A percentile compares a stretch with the other conserved stretches of the same genome.
phyloP scores from a whole-genome alignment of 495 filamentous ascomycete species.

The Saxophila tyrrhenica region DNA sequence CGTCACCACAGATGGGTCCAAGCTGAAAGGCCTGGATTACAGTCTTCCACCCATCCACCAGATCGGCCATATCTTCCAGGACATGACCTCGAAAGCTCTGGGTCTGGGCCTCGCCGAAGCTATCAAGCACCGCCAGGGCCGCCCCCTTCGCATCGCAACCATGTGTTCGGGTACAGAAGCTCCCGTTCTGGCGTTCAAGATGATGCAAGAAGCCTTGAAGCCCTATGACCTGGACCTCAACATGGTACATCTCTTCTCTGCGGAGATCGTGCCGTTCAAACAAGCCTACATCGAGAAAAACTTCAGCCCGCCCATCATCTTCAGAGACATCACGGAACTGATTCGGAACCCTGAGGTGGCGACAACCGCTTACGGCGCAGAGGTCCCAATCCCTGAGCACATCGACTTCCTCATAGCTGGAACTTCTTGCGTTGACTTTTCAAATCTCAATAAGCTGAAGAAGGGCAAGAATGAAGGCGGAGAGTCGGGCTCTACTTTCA shows the following conservation, averaged over 20 bases:
- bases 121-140: constrained; percentile 29
- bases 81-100: constrained; percentile 35
- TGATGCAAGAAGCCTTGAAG: constrained; percentile 33
- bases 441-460: constrained; percentile 39
- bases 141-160: constrained; percentile 53
- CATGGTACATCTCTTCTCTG: constrained; percentile 61
- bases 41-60: constrained; percentile 37
- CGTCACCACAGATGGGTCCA: too few species aligned
- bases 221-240: constrained; percentile 25
- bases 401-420: constrained; percentile 65
- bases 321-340: constrained; percentile 60
- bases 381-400: constrained; percentile 44
- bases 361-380: constrained; percentile 56
- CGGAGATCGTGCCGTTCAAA: constrained; percentile 68
- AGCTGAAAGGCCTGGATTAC: constrained; percentile 6
- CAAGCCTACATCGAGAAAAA: constrained; percentile 75
- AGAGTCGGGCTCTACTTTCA: constrained; percentile 61
- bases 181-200: constrained; percentile 55
- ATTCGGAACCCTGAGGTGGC: constrained; percentile 13
- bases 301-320: constrained; percentile 49
- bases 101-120: constrained; percentile 28
- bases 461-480: constrained; percentile 44
- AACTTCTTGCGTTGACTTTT: constrained; percentile 70
- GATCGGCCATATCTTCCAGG: constrained; percentile 40
- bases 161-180: constrained; percentile 78